phyloP scores from a whole-genome alignment of 345 rosid species.

The Sapria himalayana region DNA sequence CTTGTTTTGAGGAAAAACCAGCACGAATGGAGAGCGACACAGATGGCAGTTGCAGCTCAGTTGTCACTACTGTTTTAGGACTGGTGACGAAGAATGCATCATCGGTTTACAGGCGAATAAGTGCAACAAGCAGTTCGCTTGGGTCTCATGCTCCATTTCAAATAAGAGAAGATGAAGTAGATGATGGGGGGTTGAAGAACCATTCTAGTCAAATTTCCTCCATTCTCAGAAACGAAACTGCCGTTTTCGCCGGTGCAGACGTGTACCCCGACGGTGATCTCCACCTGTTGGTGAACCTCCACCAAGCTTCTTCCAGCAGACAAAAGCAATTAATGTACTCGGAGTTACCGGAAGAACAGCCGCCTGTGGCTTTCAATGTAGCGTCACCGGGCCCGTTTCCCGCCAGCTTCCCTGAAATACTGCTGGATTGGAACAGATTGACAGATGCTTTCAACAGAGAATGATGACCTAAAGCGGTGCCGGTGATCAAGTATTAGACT shows the following conservation, averaged over 20 bases:
- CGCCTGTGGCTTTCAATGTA: no score
- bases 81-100: constrained; percentile 34
- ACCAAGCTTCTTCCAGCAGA: constrained; percentile 23
- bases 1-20: constrained; percentile 19
- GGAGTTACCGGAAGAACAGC: no score
- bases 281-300: constrained; percentile 44
- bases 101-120: constrained; percentile 23
- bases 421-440: no score
- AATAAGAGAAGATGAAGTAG: constrained; percentile 20
- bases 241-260: constrained; percentile 8
- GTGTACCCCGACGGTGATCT: constrained; percentile 34
- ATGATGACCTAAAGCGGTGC: no score
- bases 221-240: constrained; percentile 11
- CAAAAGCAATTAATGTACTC: no score
- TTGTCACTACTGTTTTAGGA: constrained; percentile 44
- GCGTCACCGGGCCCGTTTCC: no score
- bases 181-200: constrained; percentile 14
- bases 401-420: no score
- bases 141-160: constrained; percentile 12
- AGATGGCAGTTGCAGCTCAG: constrained; percentile 36
- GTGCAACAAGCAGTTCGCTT: constrained; percentile 11
- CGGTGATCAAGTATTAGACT: no score
- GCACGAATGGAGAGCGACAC: constrained; percentile 18
- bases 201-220: constrained; percentile 11
- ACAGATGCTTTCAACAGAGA: no score